phyloP scores from a whole-genome alignment of 305 asterid genomes.

The Rubia occidens region DNA sequence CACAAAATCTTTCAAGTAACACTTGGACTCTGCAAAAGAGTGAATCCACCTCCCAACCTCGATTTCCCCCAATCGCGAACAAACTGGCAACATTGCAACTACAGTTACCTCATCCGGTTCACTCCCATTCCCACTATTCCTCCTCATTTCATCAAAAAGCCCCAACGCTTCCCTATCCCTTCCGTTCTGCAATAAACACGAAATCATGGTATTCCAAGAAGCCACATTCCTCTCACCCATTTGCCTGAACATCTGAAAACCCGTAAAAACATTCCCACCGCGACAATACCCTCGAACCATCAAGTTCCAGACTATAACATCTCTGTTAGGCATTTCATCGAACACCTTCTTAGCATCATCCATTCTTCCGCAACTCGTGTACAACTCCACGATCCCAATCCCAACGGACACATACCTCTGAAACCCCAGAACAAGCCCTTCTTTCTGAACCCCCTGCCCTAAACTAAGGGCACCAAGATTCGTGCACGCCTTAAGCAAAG shows the following conservation, averaged over 20 bases:
- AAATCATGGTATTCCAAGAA: constrained; percentile 61
- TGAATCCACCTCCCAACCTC: constrained; percentile 41
- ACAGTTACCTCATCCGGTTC: constrained; percentile 55
- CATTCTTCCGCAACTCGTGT: constrained; percentile 31
- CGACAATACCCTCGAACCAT: constrained; percentile 52
- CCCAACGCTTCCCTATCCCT: constrained; percentile 37
- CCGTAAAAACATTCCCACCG: constrained; percentile 35
- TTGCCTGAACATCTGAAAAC: constrained; percentile 34
- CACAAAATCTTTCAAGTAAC: constrained; percentile 32
- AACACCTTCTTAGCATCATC: constrained; percentile 43
- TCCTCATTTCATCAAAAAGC: constrained; percentile 40
- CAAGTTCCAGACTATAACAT: constrained; percentile 56
- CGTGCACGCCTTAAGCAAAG: constrained; percentile 50
- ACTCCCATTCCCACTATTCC: constrained; percentile 29
- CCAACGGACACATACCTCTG: constrained; percentile 32
- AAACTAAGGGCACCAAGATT: constrained; percentile 24
- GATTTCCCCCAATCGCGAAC: constrained; percentile 45
- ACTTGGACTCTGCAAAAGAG: constrained; percentile 37
- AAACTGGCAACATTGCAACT: constrained; percentile 40
- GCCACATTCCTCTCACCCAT: constrained; percentile 42
- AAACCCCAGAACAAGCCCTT: constrained; percentile 41
- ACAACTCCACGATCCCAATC: constrained; percentile 41
- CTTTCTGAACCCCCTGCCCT: constrained; percentile 41
- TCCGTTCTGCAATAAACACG: constrained; percentile 38
- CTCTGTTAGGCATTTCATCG: constrained; percentile 49